Percentiles rank a stretch among this genome's conserved stretches.
phyloP scores from a whole-genome alignment of 1,139 yeast species.

The Magnusiomyces ingens region DNA sequence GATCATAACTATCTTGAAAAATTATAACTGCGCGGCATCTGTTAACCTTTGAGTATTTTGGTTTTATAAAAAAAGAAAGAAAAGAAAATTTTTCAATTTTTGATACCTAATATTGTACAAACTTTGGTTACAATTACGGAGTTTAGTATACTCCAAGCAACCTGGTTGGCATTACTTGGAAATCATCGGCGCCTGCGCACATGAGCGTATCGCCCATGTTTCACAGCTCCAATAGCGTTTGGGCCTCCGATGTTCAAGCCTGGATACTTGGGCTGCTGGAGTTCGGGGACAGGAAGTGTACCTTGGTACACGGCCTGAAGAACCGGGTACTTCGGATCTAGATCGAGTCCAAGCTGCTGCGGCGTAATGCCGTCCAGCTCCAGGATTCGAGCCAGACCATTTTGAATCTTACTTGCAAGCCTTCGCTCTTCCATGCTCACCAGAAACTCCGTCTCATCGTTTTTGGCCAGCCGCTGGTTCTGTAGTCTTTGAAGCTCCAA shows the following conservation, averaged over 20 bases:
- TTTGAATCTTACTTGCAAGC: slow-evolving; percentile 45
- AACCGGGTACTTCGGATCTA: slow-evolving; percentile 49
- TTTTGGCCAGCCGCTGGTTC: slow-evolving; percentile 45
- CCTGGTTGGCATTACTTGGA: not conserved
- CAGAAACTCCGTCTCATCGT: slow-evolving; percentile 26
- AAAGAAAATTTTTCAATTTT: not conserved
- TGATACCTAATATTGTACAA: not conserved
- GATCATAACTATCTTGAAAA: slow-evolving; percentile 4
- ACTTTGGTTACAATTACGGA: not conserved
- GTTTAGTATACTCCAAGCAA: slow-evolving; percentile 6
- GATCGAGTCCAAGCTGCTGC: slow-evolving; percentile 23
- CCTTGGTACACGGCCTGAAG: slow-evolving; percentile 72
- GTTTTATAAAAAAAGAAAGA: not conserved
- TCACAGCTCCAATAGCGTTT: slow-evolving; percentile 7
- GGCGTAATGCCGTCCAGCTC: slow-evolving; percentile 25
- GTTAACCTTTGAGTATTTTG: slow-evolving; percentile 2
- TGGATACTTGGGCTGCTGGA: slow-evolving; percentile 33
- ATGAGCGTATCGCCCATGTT: not conserved
- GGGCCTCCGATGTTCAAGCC: slow-evolving; percentile 13
- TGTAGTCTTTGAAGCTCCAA: slow-evolving; percentile 58
- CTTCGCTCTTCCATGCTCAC: slow-evolving; percentile 44
- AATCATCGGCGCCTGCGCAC: slow-evolving; percentile 4
- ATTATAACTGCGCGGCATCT: slow-evolving; percentile 4
- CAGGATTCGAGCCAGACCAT: slow-evolving; percentile 44
- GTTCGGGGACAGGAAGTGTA: slow-evolving; percentile 50